Conservation (phyloP, 306 rosid genomes). For the Biancaea sappan region DNA sequence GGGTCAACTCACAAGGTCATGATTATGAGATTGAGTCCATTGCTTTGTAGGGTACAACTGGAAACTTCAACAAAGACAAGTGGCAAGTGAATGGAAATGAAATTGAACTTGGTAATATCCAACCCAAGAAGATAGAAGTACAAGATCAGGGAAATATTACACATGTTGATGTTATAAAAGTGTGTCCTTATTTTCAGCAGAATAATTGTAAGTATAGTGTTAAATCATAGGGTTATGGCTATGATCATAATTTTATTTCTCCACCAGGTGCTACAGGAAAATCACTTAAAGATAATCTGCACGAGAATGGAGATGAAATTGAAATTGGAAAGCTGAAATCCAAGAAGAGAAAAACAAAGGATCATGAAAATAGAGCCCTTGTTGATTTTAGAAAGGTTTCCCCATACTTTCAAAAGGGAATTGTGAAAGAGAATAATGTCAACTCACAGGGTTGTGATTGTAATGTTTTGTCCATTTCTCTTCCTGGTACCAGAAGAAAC, state of each 20-base stretch:
- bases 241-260: neutral
- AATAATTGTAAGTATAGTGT: no score
- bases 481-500: neutral
- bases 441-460: neutral
- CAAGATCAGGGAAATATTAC: neutral
- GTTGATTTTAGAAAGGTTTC: conserved; percentile 22
- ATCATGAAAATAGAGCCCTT: neutral
- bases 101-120: neutral
- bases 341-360: neutral
- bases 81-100: neutral
- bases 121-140: neutral
- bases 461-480: neutral
- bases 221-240: neutral
- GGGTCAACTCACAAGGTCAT: neutral
- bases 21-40: neutral
- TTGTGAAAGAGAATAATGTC: neutral
- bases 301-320: conserved; percentile 1
- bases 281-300: neutral
- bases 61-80: neutral
- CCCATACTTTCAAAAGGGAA: conserved; percentile 9
- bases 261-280: neutral
- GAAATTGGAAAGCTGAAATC: neutral
- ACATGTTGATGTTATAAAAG: neutral
- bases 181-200: conserved; percentile 11
- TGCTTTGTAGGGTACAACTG: neutral